Conservation (phyloP, 345 rosid genomes). For the Bruguiera sexangula region DNA sequence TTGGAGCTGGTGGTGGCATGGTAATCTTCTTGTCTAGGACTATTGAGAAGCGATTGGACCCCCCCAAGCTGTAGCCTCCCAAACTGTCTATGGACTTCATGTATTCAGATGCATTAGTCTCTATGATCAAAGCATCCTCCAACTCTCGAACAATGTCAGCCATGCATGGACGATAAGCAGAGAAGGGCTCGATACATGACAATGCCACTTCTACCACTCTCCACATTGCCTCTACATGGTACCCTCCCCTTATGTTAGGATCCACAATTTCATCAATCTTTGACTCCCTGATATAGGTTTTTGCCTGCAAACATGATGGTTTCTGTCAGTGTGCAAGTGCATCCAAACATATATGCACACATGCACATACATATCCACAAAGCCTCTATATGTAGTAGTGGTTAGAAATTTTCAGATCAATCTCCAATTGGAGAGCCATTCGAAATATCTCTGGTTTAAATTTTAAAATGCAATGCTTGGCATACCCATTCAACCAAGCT, state of each 20-base stretch:
- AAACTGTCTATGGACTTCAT: constrained; percentile 71
- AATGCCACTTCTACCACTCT: constrained; percentile 69
- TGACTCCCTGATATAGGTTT: constrained; percentile 55
- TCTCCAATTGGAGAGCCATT: not conserved
- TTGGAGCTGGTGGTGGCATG: constrained; percentile 34
- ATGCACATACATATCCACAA: not conserved
- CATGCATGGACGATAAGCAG: constrained; percentile 60
- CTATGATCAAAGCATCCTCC: constrained; percentile 69
- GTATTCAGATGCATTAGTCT: constrained; percentile 75
- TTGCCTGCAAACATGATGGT: constrained; percentile 42
- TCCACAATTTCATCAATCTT: constrained; percentile 71
- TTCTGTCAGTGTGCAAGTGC: constrained; percentile 15
- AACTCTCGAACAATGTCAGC: constrained; percentile 59
- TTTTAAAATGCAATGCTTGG: no score
- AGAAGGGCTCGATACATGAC: constrained; percentile 61
- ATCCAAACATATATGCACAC: not conserved
- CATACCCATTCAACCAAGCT: constrained; percentile 80
- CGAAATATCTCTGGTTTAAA: not conserved
- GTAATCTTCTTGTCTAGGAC: constrained; percentile 39
- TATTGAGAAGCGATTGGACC: constrained; percentile 50
- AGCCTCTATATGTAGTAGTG: not conserved
- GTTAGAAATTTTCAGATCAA: not conserved
- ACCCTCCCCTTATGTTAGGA: constrained; percentile 56
- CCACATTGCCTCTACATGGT: constrained; percentile 80
- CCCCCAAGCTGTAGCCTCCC: constrained; percentile 50